Percentiles rank a stretch among this genome's conserved stretches.
Conservation (phyloP, 164 flowering plant species). For the Tinospora cordifolia region DNA sequence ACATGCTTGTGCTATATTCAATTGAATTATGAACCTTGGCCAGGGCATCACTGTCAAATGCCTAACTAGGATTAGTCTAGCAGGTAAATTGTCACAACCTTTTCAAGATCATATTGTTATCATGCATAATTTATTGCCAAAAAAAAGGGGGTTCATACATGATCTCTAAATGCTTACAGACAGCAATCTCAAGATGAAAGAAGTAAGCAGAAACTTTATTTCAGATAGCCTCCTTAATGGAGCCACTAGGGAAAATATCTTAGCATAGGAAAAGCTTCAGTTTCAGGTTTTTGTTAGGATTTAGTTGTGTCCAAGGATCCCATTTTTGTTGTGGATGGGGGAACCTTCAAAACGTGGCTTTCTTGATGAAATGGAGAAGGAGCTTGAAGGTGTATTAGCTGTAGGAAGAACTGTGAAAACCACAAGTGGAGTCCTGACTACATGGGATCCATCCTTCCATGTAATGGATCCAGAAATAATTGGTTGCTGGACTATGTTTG, state of each 20-base stretch:
- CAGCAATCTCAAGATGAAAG: not conserved
- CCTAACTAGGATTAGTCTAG: not conserved
- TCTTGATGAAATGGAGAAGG: conserved; percentile 4
- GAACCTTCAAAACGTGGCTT: conserved; percentile 9
- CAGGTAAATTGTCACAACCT: not conserved
- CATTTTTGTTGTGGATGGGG: conserved; percentile 15
- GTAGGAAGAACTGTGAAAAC: conserved; percentile 21
- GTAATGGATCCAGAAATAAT: conserved; percentile 29
- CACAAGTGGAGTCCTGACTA: conserved; percentile 36
- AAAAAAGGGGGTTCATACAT: not conserved
- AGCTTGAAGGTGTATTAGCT: not conserved
- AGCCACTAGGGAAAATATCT: not conserved
- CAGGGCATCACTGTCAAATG: no score
- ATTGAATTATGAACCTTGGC: not conserved
- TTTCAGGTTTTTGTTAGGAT: not conserved
- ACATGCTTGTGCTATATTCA: not conserved
- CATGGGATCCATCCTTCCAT: conserved; percentile 30
- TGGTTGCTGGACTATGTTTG: conserved; percentile 23
- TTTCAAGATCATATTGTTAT: not conserved
- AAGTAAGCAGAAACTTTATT: conserved; percentile 1
- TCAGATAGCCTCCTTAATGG: not conserved
- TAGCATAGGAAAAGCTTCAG: not conserved
- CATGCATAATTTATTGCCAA: not conserved
- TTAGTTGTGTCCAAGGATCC: conserved; percentile 12
- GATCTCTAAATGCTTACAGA: not conserved